Conservation (phyloP, 163 green algal species). For the Chlamydomonas reinhardtii region DNA sequence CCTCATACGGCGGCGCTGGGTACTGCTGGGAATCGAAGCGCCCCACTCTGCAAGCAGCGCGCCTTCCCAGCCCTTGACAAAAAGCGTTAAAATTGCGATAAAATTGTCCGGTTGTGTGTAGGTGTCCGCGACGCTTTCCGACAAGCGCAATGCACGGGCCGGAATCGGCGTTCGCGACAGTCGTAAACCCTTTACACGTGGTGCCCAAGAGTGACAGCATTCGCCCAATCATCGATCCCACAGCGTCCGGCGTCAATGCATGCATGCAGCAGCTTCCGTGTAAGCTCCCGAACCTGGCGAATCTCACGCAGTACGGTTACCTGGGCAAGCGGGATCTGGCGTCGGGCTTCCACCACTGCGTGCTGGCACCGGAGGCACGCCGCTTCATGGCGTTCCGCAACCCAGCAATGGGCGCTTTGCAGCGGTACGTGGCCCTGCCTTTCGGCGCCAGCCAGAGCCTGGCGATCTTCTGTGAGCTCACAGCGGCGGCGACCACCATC, state of each 20-base stretch:
- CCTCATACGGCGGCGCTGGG: too few relatives aligned
- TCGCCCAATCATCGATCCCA: neutral
- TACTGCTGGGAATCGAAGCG: too few relatives aligned
- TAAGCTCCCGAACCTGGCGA: neutral
- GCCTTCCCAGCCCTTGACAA: too few relatives aligned
- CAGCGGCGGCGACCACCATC: neutral
- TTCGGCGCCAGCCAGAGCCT: slow-evolving; percentile 16
- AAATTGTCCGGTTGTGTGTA: too few relatives aligned
- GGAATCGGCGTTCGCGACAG: neutral
- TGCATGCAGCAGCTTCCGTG: too few relatives aligned
- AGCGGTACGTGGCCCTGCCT: neutral
- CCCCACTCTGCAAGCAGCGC: too few relatives aligned
- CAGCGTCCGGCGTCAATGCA: neutral
- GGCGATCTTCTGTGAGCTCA: neutral
- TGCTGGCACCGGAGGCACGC: neutral
- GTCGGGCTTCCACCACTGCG: neutral
- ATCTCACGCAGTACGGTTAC: neutral
- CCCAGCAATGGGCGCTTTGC: neutral
- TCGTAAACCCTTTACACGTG: neutral
- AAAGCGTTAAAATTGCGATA: too few relatives aligned
- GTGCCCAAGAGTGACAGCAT: neutral
- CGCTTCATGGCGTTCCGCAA: neutral
- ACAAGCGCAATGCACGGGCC: too few relatives aligned
- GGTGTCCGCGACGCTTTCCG: too few relatives aligned
- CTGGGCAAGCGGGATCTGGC: neutral